Conservation (phyloP, 164 flowering plant species). For the Paratinospora sagittata region DNA sequence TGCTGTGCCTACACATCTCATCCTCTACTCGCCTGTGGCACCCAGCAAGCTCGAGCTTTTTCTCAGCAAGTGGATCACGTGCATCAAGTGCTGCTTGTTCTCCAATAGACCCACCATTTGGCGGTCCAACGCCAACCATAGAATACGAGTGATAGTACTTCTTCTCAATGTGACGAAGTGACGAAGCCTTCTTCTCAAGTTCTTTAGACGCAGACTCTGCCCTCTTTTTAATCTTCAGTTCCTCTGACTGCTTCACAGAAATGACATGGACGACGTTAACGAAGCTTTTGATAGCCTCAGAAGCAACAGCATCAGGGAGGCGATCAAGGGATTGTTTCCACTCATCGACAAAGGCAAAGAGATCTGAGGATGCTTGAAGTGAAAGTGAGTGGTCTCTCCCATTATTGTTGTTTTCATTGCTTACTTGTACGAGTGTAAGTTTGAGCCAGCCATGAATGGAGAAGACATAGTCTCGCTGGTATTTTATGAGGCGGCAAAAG, state of each 20-base stretch:
- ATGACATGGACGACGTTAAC: slow-evolving; percentile 79
- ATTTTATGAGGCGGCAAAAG: slow-evolving; percentile 71
- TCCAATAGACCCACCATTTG: slow-evolving; percentile 44
- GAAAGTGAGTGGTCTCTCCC: slow-evolving; percentile 30
- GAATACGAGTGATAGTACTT: slow-evolving; percentile 86
- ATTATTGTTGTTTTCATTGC: slow-evolving; percentile 26
- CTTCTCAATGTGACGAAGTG: slow-evolving; percentile 68
- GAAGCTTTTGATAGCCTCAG: slow-evolving; percentile 92
- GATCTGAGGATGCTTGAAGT: slow-evolving; percentile 15
- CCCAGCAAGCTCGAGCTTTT: slow-evolving; percentile 66
- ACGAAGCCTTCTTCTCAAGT: slow-evolving; percentile 79
- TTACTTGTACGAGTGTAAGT: slow-evolving; percentile 53
- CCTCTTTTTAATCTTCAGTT: slow-evolving; percentile 66
- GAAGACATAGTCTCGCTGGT: slow-evolving; percentile 66
- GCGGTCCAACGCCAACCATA: slow-evolving; percentile 74
- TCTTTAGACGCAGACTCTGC: slow-evolving; percentile 64
- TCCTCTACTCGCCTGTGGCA: slow-evolving; percentile 85
- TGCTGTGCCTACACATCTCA: slow-evolving; percentile 72
- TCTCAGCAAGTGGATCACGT: slow-evolving; percentile 87
- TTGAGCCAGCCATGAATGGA: slow-evolving; percentile 89
- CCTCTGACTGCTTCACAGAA: slow-evolving; percentile 65
- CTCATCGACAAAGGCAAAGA: slow-evolving; percentile 66
- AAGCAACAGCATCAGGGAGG: slow-evolving; percentile 90
- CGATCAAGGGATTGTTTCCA: slow-evolving; percentile 94
- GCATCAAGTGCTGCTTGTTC: slow-evolving; percentile 63